A percentile compares a stretch with the other conserved stretches of the same genome.
phyloP scores from a whole-genome alignment of 192 early-diverging fungal genomes.

The Backusella circina region DNA sequence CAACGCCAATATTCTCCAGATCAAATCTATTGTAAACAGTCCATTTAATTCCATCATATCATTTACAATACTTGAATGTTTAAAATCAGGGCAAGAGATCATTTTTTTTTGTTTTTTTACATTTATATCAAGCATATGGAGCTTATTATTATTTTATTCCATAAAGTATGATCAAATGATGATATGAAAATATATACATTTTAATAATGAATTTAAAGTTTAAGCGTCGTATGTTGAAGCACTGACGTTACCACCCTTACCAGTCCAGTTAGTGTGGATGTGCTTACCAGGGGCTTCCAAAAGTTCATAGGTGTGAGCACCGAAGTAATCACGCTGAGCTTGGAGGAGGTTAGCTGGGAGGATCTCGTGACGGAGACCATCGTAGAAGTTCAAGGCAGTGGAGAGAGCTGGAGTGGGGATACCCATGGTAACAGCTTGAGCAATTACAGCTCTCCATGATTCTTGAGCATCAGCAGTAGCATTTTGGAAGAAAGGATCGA shows the following conservation, averaged over 20 bases:
- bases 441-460: slow-evolving; percentile 86
- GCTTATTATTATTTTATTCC: slow-evolving; percentile 2
- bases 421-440: slow-evolving; percentile 76
- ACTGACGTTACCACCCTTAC: slow-evolving; percentile 74
- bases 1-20: too few species aligned
- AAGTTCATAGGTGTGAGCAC: slow-evolving; percentile 94
- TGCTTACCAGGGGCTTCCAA: slow-evolving; percentile 61
- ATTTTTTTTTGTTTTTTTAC: neutral
- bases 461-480: slow-evolving; percentile 80
- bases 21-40: neutral
- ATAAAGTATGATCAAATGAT: neutral
- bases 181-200: neutral
- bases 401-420: slow-evolving; percentile 89
- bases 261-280: slow-evolving; percentile 97
- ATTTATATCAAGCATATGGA: too few species aligned
- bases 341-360: slow-evolving; percentile 96
- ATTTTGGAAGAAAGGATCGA: slow-evolving; percentile 96
- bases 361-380: slow-evolving; percentile 88
- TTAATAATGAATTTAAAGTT: neutral
- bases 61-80: too few species aligned
- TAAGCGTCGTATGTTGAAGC: slow-evolving; percentile 57
- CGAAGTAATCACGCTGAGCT: slow-evolving; percentile 99
- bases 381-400: slow-evolving; percentile 94
- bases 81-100: neutral
- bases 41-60: too few species aligned